Base-by-base conservation (phyloP, 2,329 filamentous ascomycete genomes). In the Macrophomina pseudophaseolina region DNA sequence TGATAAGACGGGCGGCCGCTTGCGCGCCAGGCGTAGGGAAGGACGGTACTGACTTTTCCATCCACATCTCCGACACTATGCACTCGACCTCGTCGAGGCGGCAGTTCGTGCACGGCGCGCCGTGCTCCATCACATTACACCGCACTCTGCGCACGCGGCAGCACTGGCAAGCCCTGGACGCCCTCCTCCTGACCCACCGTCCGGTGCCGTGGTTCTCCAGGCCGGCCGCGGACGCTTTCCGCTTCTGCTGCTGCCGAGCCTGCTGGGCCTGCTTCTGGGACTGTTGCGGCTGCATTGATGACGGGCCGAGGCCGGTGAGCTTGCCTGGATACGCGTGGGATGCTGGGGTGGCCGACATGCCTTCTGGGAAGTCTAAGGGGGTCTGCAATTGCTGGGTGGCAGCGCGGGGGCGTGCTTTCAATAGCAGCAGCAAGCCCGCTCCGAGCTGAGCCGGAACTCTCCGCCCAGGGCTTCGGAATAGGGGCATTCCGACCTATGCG, bases 101-200 rank as follows among this genome's bases (percentile, higher is more conserved):
- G 80, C 93, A 96, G 79, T 97, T 97, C 65, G 91, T 93, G 78
- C 93, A 97, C 1, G 93, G 93, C 52, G 90, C 90, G 56, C 91
- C 90, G 78, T 88, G 87, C 78, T 97, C 93, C 67, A 95, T 93
- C 66, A 97, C 93, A 81, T 97, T 94, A 82, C 94, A 97, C 66
- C 94, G 88, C 49, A 97, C 94, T 78, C 97, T 97, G 75, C 94
- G 89, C 67, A 91, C 89, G 73, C 94, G 87, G 80, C 94, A 97
- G 72, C 91, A 93, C 69, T 93, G 92, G 78, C 94, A 97, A 18
- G 94, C 94, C 72, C 94, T 91, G 9, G 93, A 93, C n/a, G 94
- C 93, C 75, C 94, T 87, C 74, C 93, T 87, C 81, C 97, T 97
- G 64, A 90, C 87, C 64, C 87, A 87, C 82, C 74, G 83, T 67